Conservation (phyloP, 116 monocot species). For the Phalaenopsis hybrid region DNA sequence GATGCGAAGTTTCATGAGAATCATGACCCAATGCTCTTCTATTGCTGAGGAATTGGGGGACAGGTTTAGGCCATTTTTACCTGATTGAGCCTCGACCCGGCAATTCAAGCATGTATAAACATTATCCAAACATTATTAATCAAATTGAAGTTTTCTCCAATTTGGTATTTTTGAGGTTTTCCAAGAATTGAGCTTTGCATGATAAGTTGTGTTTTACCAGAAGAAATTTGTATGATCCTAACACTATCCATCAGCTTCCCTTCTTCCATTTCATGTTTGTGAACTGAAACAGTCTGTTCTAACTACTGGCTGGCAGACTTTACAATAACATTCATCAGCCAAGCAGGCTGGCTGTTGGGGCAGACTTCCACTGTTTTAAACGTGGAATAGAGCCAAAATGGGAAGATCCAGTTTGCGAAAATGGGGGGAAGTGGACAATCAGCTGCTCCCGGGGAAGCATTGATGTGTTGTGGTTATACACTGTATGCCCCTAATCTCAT, state of each 20-base stretch:
- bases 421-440: conserved; percentile 30
- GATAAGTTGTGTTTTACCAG: no score
- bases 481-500: conserved; percentile 11
- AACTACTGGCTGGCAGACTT: conserved; percentile 8
- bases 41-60: no score
- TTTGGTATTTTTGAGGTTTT: no score
- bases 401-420: conserved; percentile 24
- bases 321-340: conserved; percentile 24
- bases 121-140: no score
- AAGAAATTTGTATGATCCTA: background rate
- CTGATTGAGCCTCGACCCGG: no score
- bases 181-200: no score
- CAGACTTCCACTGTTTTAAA: conserved; percentile 25
- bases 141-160: no score
- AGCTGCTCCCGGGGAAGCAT: conserved; percentile 15
- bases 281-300: background rate
- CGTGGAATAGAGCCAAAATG: conserved; percentile 24
- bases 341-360: conserved; percentile 21
- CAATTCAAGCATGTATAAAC: no score
- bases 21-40: no score
- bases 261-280: background rate
- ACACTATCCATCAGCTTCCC: background rate
- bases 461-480: conserved; percentile 25
- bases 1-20: no score
- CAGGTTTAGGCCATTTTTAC: no score